These are phyloP conservation scores for Dianthus caryophyllus DNA, from an alignment of 148 eudicot species.

Conservation along the genomic window DNA sequence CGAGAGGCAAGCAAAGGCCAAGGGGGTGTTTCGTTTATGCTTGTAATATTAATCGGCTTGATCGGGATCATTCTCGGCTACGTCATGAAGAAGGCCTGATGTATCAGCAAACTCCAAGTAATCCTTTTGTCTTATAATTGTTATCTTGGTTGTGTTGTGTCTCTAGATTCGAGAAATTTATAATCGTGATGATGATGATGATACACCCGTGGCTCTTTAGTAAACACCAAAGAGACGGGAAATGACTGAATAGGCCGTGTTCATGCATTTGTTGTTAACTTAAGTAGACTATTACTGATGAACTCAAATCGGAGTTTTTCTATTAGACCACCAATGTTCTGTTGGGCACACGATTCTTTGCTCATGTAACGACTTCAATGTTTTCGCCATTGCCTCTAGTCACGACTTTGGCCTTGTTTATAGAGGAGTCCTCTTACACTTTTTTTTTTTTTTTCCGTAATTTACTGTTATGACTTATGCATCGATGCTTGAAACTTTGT, in stretches of 20 bases:
- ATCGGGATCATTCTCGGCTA: constrained; percentile 60
- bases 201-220: constrained; percentile 15
- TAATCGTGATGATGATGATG: constrained; percentile 14
- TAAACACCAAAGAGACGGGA: constrained; percentile 7
- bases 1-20: constrained; percentile 48
- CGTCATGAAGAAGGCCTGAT: constrained; percentile 50
- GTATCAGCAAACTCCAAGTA: constrained; percentile 1
- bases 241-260: constrained; percentile 26
- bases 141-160: constrained; percentile 20
- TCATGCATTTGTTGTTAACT: constrained; percentile 34
- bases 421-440: background rate
- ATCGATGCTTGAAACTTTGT: too few species aligned
- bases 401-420: background rate
- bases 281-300: constrained; percentile 23
- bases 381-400: constrained; percentile 8
- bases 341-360: constrained; percentile 22
- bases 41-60: constrained; percentile 57
- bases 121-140: background rate
- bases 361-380: constrained; percentile 21
- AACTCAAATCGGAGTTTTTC: constrained; percentile 11
- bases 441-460: background rate
- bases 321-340: constrained; percentile 16
- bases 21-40: constrained; percentile 50
- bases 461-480: too few species aligned
- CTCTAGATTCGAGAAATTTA: constrained; percentile 17